Conservation (phyloP, 2,329 filamentous ascomycete genomes). For the Arthroderma sp. region DNA sequence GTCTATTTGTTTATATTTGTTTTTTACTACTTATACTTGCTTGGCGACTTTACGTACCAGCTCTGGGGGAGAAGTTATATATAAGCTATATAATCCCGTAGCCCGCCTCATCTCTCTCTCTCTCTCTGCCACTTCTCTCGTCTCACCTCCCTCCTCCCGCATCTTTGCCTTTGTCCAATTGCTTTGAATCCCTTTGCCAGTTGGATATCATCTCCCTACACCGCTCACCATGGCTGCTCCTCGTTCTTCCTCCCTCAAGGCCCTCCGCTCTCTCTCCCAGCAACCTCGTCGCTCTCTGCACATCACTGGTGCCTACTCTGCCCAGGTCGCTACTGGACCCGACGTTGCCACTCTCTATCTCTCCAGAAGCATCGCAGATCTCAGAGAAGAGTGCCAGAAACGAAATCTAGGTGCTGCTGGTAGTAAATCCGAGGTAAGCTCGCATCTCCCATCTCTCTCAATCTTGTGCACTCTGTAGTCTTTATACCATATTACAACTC, state of each 20-base stretch:
- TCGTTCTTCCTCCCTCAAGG: constrained; percentile 35
- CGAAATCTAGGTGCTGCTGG: constrained; percentile 37
- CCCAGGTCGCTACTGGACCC: constrained; percentile 37
- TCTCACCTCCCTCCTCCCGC: neutral
- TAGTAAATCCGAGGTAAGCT: constrained; percentile 39
- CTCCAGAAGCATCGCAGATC: constrained; percentile 40
- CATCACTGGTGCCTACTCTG: constrained; percentile 50
- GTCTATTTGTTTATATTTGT: neutral
- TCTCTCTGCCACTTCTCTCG: constrained; percentile 3
- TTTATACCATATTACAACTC: neutral
- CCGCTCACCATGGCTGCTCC: constrained; percentile 32
- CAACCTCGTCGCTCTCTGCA: constrained; percentile 41
- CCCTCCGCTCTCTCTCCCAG: constrained; percentile 33
- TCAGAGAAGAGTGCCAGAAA: constrained; percentile 41
- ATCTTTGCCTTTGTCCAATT: neutral
- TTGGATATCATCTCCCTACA: neutral
- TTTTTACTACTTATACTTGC: neutral
- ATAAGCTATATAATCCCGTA: neutral
- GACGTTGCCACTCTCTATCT: constrained; percentile 42
- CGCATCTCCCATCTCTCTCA: too few relatives aligned
- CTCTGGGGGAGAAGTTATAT: neutral
- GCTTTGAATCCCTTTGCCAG: neutral
- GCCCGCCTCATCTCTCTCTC: constrained; percentile 9
- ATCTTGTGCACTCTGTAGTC: too few relatives aligned
- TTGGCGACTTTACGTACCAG: neutral